phyloP scores from a whole-genome alignment of 331 rosid species.

The Phaseolus coccineus region DNA sequence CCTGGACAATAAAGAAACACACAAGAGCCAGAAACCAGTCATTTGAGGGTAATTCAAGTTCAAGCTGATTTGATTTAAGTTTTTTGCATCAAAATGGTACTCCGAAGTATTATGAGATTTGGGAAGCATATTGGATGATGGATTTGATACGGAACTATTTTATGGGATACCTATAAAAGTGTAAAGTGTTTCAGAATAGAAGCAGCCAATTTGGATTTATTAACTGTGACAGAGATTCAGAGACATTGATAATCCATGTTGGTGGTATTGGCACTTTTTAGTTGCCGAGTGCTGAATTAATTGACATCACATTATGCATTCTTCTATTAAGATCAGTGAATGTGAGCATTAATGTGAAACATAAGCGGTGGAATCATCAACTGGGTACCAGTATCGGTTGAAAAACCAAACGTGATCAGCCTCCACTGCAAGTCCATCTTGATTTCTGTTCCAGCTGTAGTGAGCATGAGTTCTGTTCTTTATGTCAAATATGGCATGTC shows the following conservation, averaged over 20 bases:
- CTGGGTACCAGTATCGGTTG: slow-evolving; percentile 61
- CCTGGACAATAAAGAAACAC: no score
- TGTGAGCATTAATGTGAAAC: not conserved
- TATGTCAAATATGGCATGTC: slow-evolving; percentile 81
- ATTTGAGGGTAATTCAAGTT: no score
- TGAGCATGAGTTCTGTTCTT: slow-evolving; percentile 85
- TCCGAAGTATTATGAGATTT: no score
- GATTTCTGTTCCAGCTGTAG: slow-evolving; percentile 69
- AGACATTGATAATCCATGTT: not conserved
- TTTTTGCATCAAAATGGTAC: no score
- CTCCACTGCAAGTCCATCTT: slow-evolving; percentile 61
- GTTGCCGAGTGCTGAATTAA: not conserved
- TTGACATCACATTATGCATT: slow-evolving; percentile 3
- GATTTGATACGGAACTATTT: not conserved
- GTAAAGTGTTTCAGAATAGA: not conserved
- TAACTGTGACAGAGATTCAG: not conserved
- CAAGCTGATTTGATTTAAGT: no score
- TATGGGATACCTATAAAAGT: not conserved
- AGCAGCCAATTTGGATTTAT: slow-evolving; percentile 35
- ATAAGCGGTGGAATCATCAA: slow-evolving; percentile 64
- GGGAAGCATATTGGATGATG: not conserved
- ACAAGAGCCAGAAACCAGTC: not conserved
- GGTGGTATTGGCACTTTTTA: not conserved
- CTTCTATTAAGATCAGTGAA: not conserved
- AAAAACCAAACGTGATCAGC: slow-evolving; percentile 71